Percentiles rank a stretch among this genome's conserved stretches.
Evolutionary conservation across 345 rosid species (phyloP).

Genomic region (Eucalyptus pauciflora): DNA sequence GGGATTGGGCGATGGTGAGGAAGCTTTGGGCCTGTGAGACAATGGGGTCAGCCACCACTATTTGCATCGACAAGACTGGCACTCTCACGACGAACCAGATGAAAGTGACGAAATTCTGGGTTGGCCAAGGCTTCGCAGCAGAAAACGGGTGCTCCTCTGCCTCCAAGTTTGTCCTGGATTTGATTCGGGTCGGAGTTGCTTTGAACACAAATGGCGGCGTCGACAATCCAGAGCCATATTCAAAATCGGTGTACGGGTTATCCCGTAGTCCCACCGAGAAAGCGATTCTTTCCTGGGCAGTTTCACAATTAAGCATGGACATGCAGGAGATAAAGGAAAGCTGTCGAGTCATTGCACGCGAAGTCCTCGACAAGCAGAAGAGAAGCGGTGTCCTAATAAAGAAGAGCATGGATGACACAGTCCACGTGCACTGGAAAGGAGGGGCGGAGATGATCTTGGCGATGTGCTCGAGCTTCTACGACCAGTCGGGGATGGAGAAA

Average conservation of each 20-base stretch:
- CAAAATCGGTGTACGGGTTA: constrained; percentile 1
- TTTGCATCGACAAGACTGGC: constrained; percentile 74
- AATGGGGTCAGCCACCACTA: constrained; percentile 70
- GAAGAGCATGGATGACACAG: constrained; percentile 12
- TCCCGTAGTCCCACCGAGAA: constrained; percentile 64
- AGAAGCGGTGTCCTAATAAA: constrained; percentile 41
- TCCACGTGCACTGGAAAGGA: constrained; percentile 70
- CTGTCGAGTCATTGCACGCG: constrained; percentile 32
- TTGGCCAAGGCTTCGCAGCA: constrained; percentile 21
- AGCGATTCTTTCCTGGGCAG: constrained; percentile 70
- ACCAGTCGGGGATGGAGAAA: constrained; percentile 24
- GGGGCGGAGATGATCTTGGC: constrained; percentile 66
- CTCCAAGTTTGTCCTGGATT: constrained; percentile 17
- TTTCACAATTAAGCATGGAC: constrained; percentile 18
- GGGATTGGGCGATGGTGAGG: constrained; percentile 68
- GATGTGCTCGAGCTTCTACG: constrained; percentile 51
- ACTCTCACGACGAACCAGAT: constrained; percentile 66
- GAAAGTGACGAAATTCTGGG: constrained; percentile 56
- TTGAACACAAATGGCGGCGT: constrained; percentile 55
- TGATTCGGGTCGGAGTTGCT: constrained; percentile 49
- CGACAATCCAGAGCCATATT: constrained; percentile 6
- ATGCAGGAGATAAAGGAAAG: constrained; percentile 18
- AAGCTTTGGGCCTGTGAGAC: constrained; percentile 75
- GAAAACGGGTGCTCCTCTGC: constrained; percentile 3
- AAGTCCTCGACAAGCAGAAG: constrained; percentile 54